Evolutionary conservation across 2,329 filamentous ascomycete species (phyloP).

Genomic region (Colletotrichum karsti): DNA sequence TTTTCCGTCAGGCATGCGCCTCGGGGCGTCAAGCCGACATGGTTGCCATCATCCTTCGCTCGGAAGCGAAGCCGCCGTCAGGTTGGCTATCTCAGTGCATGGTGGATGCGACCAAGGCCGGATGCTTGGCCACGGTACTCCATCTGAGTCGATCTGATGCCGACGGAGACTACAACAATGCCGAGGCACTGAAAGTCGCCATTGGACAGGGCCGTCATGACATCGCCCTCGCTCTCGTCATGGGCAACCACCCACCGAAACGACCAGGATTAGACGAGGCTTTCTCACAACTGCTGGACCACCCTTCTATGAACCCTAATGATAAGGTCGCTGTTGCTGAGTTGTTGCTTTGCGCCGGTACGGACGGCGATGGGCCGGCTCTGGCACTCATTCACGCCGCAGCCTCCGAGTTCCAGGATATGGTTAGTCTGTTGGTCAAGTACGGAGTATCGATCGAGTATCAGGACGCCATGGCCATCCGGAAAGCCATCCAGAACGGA

Average conservation of each 20-base stretch:
- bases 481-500: constrained; percentile 55
- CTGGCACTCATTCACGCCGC: constrained; percentile 58
- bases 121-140: constrained; percentile 59
- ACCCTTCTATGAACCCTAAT: constrained; percentile 54
- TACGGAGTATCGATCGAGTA: constrained; percentile 65
- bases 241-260: constrained; percentile 60
- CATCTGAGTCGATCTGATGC: constrained; percentile 61
- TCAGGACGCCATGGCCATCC: constrained; percentile 57
- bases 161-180: constrained; percentile 60
- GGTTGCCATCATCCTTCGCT: constrained; percentile 57
- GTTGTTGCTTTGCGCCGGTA: constrained; percentile 66
- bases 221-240: constrained; percentile 62
- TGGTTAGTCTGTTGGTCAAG: constrained; percentile 60
- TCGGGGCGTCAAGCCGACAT: constrained; percentile 54
- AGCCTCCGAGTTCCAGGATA: constrained; percentile 59
- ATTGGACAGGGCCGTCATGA: constrained; percentile 59
- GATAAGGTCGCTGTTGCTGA: constrained; percentile 63
- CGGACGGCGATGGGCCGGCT: constrained; percentile 58
- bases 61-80: constrained; percentile 54
- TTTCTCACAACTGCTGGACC: constrained; percentile 56
- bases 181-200: constrained; percentile 60
- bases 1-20: constrained; percentile 60
- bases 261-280: constrained; percentile 57
- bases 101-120: constrained; percentile 58
- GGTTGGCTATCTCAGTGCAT: constrained; percentile 57